Percentiles rank a stretch among this genome's conserved stretches.
Evolutionary conservation across 192 early-diverging fungal genomes (phyloP).

Genomic region (Globomyces pollinis-pini): DNA sequence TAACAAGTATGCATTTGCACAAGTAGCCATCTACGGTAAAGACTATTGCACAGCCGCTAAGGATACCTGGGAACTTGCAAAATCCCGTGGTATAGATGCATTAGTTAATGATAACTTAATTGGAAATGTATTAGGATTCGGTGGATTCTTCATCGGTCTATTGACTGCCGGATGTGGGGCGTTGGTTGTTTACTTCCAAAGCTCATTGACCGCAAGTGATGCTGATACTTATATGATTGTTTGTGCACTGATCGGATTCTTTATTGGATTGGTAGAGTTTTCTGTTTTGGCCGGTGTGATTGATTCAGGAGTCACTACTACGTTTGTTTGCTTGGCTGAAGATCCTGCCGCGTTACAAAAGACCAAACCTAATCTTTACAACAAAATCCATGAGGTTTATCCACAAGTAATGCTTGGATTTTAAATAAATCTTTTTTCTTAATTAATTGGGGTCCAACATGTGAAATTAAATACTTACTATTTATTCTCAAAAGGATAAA

Average conservation of each 20-base stretch:
- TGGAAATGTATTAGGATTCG: slow-evolving; percentile 78
- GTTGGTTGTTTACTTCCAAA: not conserved
- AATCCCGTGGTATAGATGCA: slow-evolving; percentile 45
- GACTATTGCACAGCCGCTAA: slow-evolving; percentile 48
- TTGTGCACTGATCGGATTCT: slow-evolving; percentile 37
- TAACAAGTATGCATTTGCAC: slow-evolving; percentile 80
- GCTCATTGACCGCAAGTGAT: not conserved
- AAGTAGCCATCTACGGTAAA: slow-evolving; percentile 72
- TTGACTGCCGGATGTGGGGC: not conserved
- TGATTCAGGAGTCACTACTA: slow-evolving; percentile 75
- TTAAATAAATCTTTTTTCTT: no score
- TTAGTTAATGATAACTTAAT: slow-evolving; percentile 82
- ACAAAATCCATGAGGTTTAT: slow-evolving; percentile 17
- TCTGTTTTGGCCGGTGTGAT: slow-evolving; percentile 74
- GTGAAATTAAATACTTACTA: no score
- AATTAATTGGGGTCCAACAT: no score
- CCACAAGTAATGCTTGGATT: slow-evolving; percentile 17
- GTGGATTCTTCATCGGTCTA: slow-evolving; percentile 17
- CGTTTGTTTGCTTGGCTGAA: slow-evolving; percentile 78
- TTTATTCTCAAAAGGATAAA: no score
- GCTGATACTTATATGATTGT: not conserved
- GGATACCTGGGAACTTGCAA: slow-evolving; percentile 81
- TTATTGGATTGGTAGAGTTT: slow-evolving; percentile 80
- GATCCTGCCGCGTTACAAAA: slow-evolving; percentile 20
- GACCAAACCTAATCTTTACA: slow-evolving; percentile 25